Base-by-base conservation (phyloP, 2,329 filamentous ascomycete genomes). In the Alternaria arborescens region DNA sequence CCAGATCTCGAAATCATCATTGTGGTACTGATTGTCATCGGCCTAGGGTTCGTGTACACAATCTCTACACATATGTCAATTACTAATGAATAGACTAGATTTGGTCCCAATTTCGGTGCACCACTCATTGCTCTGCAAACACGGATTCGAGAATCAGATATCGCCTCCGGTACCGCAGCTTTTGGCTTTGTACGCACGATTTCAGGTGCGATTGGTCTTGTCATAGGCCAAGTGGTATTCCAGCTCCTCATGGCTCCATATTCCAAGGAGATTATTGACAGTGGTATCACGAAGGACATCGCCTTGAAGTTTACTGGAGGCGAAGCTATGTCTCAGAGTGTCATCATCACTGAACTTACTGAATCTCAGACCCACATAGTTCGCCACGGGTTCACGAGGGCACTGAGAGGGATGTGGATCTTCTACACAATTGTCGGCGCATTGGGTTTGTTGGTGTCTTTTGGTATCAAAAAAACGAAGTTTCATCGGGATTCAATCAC, bases 121-220 rank as follows among this genome's bases (percentile, higher is more conserved):
- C 88, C 81, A 4, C 79, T 79, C 8, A 83, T 86, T 12, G 77
- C 79, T 0, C 78, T 92, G 5, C 90, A 92, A 68, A 83, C 67
- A 77, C 83, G 51, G 12, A 86, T 91, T 40, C 80, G 82, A 16
- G 84, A 83, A 7, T 77, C 82, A 11, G 83, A 87, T 16, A 79
- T 78, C 7, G 84, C 84, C 0, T 79, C 82, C 0, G 85, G 84
- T 0, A 87, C 83, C 0, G 81, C 84, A 0, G 83, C 84, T 0
- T 78, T 86, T 16, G 79, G 80, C 0, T 85, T 87, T 61, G 67
- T 82, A 14, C 74, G 81, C 8, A 80, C 79, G 60, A 56, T 85
- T 2, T 79, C 78, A 3, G 81, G 81, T 0, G 78, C 82, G 2
- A 79, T 84, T 34, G 82, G 81, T 2, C 77, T 86, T 8, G 82